Percentiles rank a stretch among this genome's conserved stretches.
These are phyloP conservation scores for Themeda triandra DNA, from an alignment of 176 grass and related monocot species.

Conservation along the genomic window DNA sequence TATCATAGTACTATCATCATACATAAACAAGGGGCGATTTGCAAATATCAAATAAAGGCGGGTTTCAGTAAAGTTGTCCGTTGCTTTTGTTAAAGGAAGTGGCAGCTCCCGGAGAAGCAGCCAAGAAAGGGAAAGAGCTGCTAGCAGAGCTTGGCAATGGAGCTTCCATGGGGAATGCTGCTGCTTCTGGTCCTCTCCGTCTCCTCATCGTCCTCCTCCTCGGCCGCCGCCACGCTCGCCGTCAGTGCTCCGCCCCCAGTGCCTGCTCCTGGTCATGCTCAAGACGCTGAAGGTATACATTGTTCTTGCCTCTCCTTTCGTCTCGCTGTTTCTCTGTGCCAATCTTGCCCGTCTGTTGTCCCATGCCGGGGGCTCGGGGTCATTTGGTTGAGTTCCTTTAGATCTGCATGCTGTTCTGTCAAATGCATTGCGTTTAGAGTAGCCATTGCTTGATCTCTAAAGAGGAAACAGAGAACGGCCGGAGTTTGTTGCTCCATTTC, in stretches of 20 bases:
- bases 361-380: background rate
- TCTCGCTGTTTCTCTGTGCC: background rate
- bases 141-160: slow-evolving; percentile 22
- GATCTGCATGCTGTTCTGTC: background rate
- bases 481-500: background rate
- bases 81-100: background rate
- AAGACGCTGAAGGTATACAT: slow-evolving; percentile 40
- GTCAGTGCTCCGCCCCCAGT: slow-evolving; percentile 22
- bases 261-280: slow-evolving; percentile 5
- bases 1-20: too few species aligned
- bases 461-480: background rate
- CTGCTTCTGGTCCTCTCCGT: slow-evolving; percentile 21
- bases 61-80: background rate
- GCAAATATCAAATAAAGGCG: background rate
- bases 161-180: slow-evolving; percentile 29
- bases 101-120: background rate
- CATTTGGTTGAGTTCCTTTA: background rate
- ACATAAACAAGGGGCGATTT: background rate
- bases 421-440: background rate
- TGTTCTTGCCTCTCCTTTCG: background rate
- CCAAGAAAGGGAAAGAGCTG: background rate
- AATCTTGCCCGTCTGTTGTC: background rate
- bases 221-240: slow-evolving; percentile 32
- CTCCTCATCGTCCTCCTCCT: background rate
- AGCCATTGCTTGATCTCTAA: background rate